Evolutionary conservation across 768 basidiomycete genomes (phyloP).

Genomic region (Agrocybe chaxingu): DNA sequence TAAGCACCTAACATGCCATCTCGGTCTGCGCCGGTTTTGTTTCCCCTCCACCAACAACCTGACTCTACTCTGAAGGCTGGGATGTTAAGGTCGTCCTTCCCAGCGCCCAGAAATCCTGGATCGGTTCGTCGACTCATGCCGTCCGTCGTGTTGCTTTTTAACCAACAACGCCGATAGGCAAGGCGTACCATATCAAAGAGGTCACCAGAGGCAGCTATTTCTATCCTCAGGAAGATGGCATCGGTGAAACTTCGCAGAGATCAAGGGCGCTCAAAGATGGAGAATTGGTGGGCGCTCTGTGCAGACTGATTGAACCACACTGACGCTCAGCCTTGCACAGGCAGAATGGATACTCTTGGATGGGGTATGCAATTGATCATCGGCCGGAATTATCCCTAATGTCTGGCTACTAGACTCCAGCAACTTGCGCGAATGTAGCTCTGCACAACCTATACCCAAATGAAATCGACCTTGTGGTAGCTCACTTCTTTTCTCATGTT

Average conservation of each 20-base stretch:
- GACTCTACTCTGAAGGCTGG: slow-evolving; percentile 49
- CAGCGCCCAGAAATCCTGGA: slow-evolving; percentile 84
- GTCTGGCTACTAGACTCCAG: slow-evolving; percentile 61
- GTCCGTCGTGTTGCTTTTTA: not conserved
- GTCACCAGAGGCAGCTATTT: slow-evolving; percentile 68
- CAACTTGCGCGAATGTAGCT: slow-evolving; percentile 88
- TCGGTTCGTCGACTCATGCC: slow-evolving; percentile 45
- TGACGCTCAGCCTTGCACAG: slow-evolving; percentile 18
- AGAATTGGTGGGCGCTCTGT: slow-evolving; percentile 49
- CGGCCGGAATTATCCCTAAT: not conserved
- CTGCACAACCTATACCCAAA: slow-evolving; percentile 85
- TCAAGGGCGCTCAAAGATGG: slow-evolving; percentile 70
- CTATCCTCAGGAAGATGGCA: slow-evolving; percentile 69
- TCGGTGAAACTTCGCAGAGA: slow-evolving; percentile 60
- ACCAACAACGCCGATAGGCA: slow-evolving; percentile 45
- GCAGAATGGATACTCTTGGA: slow-evolving; percentile 91
- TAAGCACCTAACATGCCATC: slow-evolving; percentile 49
- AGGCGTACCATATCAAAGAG: slow-evolving; percentile 78
- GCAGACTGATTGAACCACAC: not conserved
- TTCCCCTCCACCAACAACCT: too few species aligned
- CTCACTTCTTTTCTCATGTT: slow-evolving; percentile 15
- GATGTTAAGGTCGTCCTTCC: slow-evolving; percentile 79
- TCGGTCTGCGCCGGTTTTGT: slow-evolving; percentile 44
- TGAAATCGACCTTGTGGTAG: slow-evolving; percentile 85
- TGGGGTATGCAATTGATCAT: slow-evolving; percentile 47